A percentile compares a stretch with the other conserved stretches of the same genome.
Evolutionary conservation across 805 yeast genomes (phyloP).

Genomic region (Candida sanyiensis): DNA sequence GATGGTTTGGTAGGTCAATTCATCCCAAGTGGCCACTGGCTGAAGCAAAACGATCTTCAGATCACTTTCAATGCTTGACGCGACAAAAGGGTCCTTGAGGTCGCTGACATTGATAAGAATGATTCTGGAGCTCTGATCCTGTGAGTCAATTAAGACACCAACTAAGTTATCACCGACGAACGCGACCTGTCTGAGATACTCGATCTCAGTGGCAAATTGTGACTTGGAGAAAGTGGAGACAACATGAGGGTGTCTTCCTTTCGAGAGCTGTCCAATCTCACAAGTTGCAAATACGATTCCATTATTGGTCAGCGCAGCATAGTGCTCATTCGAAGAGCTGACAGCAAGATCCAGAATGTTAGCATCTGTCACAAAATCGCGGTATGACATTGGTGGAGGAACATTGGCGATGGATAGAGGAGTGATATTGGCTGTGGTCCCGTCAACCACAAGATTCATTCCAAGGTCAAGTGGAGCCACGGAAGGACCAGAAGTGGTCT

Average conservation of each 20-base stretch:
- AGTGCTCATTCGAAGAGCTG: slow-evolving; percentile 48
- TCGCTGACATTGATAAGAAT: slow-evolving; percentile 44
- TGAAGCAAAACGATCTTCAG: slow-evolving; percentile 53
- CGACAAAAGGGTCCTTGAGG: slow-evolving; percentile 35
- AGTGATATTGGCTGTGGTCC: slow-evolving; percentile 61
- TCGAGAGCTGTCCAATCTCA: slow-evolving; percentile 38
- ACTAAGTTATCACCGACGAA: slow-evolving; percentile 46
- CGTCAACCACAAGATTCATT: slow-evolving; percentile 77
- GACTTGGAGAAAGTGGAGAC: slow-evolving; percentile 19
- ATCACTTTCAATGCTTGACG: slow-evolving; percentile 37
- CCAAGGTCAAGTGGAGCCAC: slow-evolving; percentile 68
- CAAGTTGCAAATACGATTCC: slow-evolving; percentile 42
- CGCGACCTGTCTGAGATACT: slow-evolving; percentile 57
- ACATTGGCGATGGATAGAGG: slow-evolving; percentile 81
- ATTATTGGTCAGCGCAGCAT: slow-evolving; percentile 53
- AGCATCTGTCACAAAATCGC: slow-evolving; percentile 52
- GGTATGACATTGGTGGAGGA: slow-evolving; percentile 88
- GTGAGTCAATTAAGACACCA: slow-evolving; percentile 56
- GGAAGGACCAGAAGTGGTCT: slow-evolving; percentile 63
- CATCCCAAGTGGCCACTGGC: slow-evolving; percentile 46
- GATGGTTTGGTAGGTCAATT: slow-evolving; percentile 52
- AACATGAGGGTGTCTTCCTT: slow-evolving; percentile 41
- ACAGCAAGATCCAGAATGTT: slow-evolving; percentile 63
- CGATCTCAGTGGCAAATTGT: slow-evolving; percentile 36
- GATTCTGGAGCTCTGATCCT: slow-evolving; percentile 41